Conservation (phyloP, 106 monocot genomes). For the Phalaenopsis equestris region DNA sequence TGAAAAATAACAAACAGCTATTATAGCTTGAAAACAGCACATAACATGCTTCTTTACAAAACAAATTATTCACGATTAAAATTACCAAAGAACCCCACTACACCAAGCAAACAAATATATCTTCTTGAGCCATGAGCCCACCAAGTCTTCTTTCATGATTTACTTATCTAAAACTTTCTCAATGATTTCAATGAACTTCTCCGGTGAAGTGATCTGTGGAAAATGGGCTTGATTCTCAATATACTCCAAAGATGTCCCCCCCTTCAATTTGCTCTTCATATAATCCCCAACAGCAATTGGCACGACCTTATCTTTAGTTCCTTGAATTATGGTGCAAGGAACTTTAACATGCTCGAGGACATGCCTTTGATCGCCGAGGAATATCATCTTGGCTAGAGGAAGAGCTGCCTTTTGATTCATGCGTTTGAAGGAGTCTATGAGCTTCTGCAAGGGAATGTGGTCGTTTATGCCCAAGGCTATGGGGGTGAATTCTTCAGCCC, state of each 20-base stretch:
- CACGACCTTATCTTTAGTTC: background rate
- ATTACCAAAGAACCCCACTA: too few relatives aligned
- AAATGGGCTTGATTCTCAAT: slow-evolving; percentile 6
- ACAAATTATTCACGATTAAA: too few relatives aligned
- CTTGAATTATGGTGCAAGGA: slow-evolving; percentile 8
- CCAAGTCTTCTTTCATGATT: too few relatives aligned
- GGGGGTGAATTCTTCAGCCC: background rate
- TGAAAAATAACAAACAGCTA: too few relatives aligned
- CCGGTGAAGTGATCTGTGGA: slow-evolving; percentile 3
- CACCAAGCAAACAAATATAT: too few relatives aligned
- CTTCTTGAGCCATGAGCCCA: too few relatives aligned
- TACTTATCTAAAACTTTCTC: background rate
- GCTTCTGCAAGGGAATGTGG: background rate
- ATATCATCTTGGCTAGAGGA: slow-evolving; percentile 1
- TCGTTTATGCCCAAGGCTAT: background rate
- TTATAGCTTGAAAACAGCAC: too few relatives aligned
- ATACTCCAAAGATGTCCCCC: background rate
- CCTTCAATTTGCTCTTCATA: slow-evolving; percentile 3
- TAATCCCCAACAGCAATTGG: slow-evolving; percentile 1
- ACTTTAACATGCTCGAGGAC: background rate
- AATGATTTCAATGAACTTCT: slow-evolving; percentile 2
- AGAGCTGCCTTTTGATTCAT: slow-evolving; percentile 2
- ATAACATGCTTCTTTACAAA: too few relatives aligned
- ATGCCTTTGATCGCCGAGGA: slow-evolving; percentile 6
- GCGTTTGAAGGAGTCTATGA: background rate